Percentiles rank a stretch among this genome's conserved stretches.
These are phyloP conservation scores for Thraustotheca clavata DNA, from an alignment of 352 stramenopile genomes.

Conservation along the genomic window DNA sequence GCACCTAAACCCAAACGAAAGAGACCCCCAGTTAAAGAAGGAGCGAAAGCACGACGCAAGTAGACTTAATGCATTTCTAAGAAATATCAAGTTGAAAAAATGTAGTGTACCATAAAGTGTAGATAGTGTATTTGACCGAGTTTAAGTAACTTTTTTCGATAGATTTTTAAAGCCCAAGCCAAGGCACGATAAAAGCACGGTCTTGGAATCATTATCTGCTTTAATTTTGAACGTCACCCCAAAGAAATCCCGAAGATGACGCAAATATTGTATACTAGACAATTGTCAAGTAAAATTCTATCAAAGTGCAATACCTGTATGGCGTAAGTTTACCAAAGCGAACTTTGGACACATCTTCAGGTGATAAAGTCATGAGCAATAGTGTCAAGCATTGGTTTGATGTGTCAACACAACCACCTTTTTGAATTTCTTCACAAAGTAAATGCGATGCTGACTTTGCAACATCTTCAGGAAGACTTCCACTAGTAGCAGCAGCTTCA, in stretches of 20 bases:
- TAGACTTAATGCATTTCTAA: constrained; percentile 19
- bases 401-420: constrained; percentile 92
- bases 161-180: constrained; percentile 95
- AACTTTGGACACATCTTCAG: constrained; percentile 96
- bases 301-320: constrained; percentile 42
- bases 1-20: constrained; percentile 73
- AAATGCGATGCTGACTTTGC: constrained; percentile 88
- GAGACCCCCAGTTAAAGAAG: constrained; percentile 56
- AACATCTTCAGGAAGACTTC: constrained; percentile 94
- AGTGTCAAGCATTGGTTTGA: constrained; percentile 93
- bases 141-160: constrained; percentile 91
- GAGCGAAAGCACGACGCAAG: constrained; percentile 60
- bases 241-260: constrained; percentile 89
- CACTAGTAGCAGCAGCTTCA: constrained; percentile 81
- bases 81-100: not conserved
- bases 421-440: constrained; percentile 95
- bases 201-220: constrained; percentile 78
- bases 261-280: constrained; percentile 78
- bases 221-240: constrained; percentile 93
- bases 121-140: not conserved
- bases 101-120: constrained; percentile 7
- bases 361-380: constrained; percentile 96
- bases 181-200: constrained; percentile 90
- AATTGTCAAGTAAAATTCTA: not conserved
- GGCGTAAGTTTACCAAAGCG: constrained; percentile 83